phyloP scores from a whole-genome alignment of 805 yeast genomes.

The Yamadazyma ubonensis region DNA sequence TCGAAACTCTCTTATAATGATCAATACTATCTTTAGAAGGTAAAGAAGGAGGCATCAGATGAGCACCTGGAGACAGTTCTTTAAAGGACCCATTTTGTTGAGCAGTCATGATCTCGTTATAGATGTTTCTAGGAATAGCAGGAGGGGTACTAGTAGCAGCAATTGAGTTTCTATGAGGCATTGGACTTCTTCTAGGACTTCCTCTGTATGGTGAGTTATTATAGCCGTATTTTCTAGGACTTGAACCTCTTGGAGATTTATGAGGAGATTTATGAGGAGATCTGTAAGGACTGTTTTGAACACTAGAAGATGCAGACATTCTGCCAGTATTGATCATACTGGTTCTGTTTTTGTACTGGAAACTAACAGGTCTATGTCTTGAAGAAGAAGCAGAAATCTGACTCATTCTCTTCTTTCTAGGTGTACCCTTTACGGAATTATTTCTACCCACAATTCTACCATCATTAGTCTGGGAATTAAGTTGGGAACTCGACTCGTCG shows the following conservation, averaged over 20 bases:
- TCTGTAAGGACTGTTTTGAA: conserved; percentile 31
- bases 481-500: conserved; percentile 20
- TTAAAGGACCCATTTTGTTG: conserved; percentile 21
- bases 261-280: conserved; percentile 23
- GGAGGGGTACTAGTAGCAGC: conserved; percentile 15
- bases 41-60: conserved; percentile 38
- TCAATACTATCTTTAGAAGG: conserved; percentile 39
- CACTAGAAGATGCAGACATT: conserved; percentile 32
- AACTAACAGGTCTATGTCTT: conserved; percentile 39
- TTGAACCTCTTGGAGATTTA: conserved; percentile 12
- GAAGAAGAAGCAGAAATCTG: conserved; percentile 35
- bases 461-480: conserved; percentile 13
- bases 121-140: conserved; percentile 42
- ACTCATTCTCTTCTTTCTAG: conserved; percentile 26
- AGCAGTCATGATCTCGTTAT: conserved; percentile 41
- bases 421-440: conserved; percentile 24
- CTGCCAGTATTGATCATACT: conserved; percentile 19
- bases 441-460: conserved; percentile 14
- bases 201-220: conserved; percentile 13
- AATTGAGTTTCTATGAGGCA: conserved; percentile 7
- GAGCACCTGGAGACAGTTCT: conserved; percentile 13
- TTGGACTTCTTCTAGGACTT: conserved; percentile 24
- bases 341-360: conserved; percentile 38
- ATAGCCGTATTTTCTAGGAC: conserved; percentile 17
- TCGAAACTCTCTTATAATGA: conserved; percentile 13